Evolutionary conservation across 306 rosid genomes (phyloP), one percentile per base, ranked within the genome.

Genomic region (Vigna angularis): DNA sequence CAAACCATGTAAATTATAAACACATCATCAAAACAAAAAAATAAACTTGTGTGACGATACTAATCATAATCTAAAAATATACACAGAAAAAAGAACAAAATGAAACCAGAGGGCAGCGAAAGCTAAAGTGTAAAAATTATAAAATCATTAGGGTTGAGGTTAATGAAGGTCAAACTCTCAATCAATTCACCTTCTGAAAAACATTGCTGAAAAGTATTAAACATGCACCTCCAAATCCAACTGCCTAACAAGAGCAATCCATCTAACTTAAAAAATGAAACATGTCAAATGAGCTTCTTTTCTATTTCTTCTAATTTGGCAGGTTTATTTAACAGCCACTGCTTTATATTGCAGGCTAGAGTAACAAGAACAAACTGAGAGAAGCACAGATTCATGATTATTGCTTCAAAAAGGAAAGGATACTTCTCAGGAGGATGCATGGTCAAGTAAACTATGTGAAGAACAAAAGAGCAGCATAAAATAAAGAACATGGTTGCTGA

Each of bases 321-420:
- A 62, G 72, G 85, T 79, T 85, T 87, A 72, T 79, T 73, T 84
- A 88, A 68, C 89, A 74, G 76, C 94, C 95, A 90, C 80, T 87
- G 98, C 84, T 89, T 87, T 59, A 80, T 66, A 77, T 95, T 95
- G 81, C 93, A 55, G 82, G 83, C 81, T 67, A 95, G 18, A 70
- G 90, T 66, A 52, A 95, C 72, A 61, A 85, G 81, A n/a, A 86
- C 81, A 86, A 95, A 95, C 79, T 91, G 97, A n/a, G 89, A 87
- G 77, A 92, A 92, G 87, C 98, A 88, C 47, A 95, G 85, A 84
- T 86, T 84, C 97, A 95, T 92, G 58, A 91, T 91, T 28, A 91
- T 30, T 47, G 98, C 98, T 83, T 92, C 98, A 71, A 89, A 95
- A 73, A 95, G 88, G 86, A 85, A 95, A 77, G 98, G 97, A 73